Conservation (phyloP, 371 early-diverging fungal species). For the Dinochytrium kinnereticum region DNA sequence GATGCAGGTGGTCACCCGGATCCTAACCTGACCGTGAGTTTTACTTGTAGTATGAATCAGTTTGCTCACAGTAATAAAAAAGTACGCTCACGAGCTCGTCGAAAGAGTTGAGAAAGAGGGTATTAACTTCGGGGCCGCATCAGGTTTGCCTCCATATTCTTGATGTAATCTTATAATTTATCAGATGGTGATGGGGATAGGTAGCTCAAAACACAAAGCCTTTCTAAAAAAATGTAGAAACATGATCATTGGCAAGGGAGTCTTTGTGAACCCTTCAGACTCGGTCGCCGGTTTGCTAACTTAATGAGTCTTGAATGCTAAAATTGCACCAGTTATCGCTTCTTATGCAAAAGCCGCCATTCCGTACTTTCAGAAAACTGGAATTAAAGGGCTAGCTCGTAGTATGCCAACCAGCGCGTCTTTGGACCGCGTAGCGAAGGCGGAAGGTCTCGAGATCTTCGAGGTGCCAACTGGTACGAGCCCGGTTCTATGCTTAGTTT, state of each 20-base stretch:
- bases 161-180: too few relatives aligned
- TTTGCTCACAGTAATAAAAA: too few relatives aligned
- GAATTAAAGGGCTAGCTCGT: slow-evolving; percentile 89
- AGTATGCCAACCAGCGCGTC: slow-evolving; percentile 96
- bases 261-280: slow-evolving; percentile 97
- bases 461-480: slow-evolving; percentile 86
- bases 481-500: slow-evolving; percentile 6
- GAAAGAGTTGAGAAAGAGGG: slow-evolving; percentile 81
- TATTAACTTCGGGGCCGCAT: slow-evolving; percentile 92
- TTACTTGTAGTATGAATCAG: too few relatives aligned
- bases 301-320: too few relatives aligned
- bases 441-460: slow-evolving; percentile 75
- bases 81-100: slow-evolving; percentile 92
- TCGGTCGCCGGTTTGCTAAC: slow-evolving; percentile 86
- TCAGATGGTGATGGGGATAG: slow-evolving; percentile 57
- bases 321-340: slow-evolving; percentile 71
- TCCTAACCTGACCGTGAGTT: slow-evolving; percentile 84
- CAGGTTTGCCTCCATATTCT: slow-evolving; percentile 83
- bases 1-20: slow-evolving; percentile 89
- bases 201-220: background rate
- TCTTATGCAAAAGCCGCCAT: slow-evolving; percentile 82
- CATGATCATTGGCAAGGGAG: slow-evolving; percentile 89
- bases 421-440: slow-evolving; percentile 87
- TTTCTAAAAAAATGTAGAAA: slow-evolving; percentile 88
- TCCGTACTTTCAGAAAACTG: slow-evolving; percentile 89